Evolutionary conservation across 2,329 filamentous ascomycete genomes (phyloP).

Genomic region (Diatrype stigma): DNA sequence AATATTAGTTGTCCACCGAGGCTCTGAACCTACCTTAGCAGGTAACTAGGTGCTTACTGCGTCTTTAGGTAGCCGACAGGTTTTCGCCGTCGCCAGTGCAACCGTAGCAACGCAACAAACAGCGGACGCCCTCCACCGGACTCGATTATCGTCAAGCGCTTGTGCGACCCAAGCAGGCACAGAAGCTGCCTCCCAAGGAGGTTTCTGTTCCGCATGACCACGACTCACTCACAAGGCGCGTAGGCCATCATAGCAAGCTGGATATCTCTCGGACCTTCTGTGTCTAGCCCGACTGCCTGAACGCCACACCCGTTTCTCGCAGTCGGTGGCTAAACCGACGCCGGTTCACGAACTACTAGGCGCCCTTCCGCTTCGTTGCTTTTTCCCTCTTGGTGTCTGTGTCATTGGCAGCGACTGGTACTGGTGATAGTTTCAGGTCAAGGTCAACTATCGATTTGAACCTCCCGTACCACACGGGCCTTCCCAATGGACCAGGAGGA

Average conservation of each 20-base stretch:
- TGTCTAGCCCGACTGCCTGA: conserved; percentile 19
- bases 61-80: not conserved
- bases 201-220: conserved; percentile 11
- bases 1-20: too few relatives aligned
- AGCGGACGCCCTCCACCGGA: not conserved
- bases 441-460: not conserved
- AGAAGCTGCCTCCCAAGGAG: not conserved
- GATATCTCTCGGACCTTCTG: conserved; percentile 3
- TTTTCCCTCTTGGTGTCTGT: not conserved
- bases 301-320: conserved; percentile 14
- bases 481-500: conserved; percentile 24
- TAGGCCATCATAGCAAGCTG: conserved; percentile 7
- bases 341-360: not conserved
- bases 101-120: conserved; percentile 7
- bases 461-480: not conserved
- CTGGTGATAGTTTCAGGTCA: not conserved
- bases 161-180: not conserved
- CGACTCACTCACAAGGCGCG: conserved; percentile 6
- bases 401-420: not conserved
- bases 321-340: conserved; percentile 13
- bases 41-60: too few relatives aligned
- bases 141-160: not conserved
- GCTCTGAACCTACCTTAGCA: too few relatives aligned
- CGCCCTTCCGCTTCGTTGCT: not conserved
- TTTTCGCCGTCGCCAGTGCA: conserved; percentile 3